These are phyloP conservation scores for Aspergillus arachidicola DNA, from an alignment of 2,329 filamentous ascomycete species.

Conservation along the genomic window DNA sequence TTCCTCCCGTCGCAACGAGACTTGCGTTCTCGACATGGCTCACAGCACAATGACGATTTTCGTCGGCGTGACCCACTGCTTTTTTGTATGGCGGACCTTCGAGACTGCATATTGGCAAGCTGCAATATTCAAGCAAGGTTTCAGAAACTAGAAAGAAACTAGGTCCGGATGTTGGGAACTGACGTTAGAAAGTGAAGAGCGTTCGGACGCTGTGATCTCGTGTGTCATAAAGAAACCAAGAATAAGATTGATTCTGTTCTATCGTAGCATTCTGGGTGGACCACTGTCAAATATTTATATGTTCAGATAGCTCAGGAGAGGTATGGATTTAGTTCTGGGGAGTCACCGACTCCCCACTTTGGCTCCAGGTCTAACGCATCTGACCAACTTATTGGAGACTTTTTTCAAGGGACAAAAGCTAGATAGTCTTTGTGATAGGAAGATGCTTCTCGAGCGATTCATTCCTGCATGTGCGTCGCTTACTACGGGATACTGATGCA, in stretches of 20 bases:
- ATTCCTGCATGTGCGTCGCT: not conserved
- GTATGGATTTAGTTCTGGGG: not conserved
- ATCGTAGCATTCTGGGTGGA: not conserved
- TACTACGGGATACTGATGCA: not conserved
- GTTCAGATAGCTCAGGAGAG: not conserved
- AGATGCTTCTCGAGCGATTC: not conserved
- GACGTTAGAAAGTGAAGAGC: not conserved
- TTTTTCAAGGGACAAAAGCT: not conserved
- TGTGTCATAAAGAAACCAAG: not conserved
- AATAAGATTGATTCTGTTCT: not conserved
- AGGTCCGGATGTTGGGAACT: not conserved
- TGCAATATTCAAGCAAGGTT: no score
- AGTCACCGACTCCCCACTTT: not conserved
- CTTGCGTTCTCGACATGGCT: slow-evolving; percentile 6
- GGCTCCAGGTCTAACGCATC: not conserved
- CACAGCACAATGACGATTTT: slow-evolving; percentile 6
- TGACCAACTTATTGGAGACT: not conserved
- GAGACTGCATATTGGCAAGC: slow-evolving; percentile 2
- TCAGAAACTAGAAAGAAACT: not conserved
- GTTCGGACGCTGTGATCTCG: not conserved
- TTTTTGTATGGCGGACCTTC: not conserved
- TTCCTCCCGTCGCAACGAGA: slow-evolving; percentile 27
- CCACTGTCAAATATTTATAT: not conserved
- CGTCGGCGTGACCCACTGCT: not conserved
- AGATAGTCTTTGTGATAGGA: not conserved